A percentile compares a stretch with the other conserved stretches of the same genome.
These are phyloP conservation scores for Zhuliangozyma parablackwelliae DNA, from an alignment of 1,139 yeast species.

Conservation along the genomic window DNA sequence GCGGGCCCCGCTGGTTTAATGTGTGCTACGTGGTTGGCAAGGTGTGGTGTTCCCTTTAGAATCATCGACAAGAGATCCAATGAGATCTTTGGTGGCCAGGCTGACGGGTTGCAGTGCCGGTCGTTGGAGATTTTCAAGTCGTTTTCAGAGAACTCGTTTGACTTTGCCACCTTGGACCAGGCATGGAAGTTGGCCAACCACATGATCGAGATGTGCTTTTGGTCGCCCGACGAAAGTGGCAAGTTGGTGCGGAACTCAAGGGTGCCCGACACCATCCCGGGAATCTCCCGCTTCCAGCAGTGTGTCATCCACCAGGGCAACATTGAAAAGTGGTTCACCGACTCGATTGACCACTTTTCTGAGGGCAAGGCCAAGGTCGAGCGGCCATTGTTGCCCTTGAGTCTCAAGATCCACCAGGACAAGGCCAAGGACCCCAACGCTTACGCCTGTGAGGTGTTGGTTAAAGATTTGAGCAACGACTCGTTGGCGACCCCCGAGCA, in stretches of 20 bases:
- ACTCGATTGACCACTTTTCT: slow-evolving; percentile 22
- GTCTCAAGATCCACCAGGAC: slow-evolving; percentile 18
- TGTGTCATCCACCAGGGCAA: slow-evolving; percentile 29
- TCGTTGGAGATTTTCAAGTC: slow-evolving; percentile 28
- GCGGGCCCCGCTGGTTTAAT: slow-evolving; percentile 35
- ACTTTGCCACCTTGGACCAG: slow-evolving; percentile 20
- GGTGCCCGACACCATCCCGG: slow-evolving; percentile 23
- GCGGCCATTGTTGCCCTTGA: slow-evolving; percentile 21
- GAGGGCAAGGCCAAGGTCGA: slow-evolving; percentile 18
- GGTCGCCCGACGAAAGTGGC: slow-evolving; percentile 19
- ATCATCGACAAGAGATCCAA: slow-evolving; percentile 27
- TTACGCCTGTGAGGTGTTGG: slow-evolving; percentile 24
- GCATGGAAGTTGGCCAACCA: slow-evolving; percentile 26
- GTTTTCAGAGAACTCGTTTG: slow-evolving; percentile 16
- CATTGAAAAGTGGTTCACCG: slow-evolving; percentile 23
- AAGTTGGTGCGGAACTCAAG: slow-evolving; percentile 17
- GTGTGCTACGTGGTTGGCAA: slow-evolving; percentile 26
- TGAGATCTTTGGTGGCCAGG: slow-evolving; percentile 29
- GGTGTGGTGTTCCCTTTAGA: slow-evolving; percentile 25
- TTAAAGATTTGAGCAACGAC: slow-evolving; percentile 8
- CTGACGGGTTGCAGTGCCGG: slow-evolving; percentile 27
- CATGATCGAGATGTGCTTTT: slow-evolving; percentile 21
- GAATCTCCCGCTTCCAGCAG: slow-evolving; percentile 27
- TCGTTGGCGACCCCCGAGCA: slow-evolving; percentile 19
- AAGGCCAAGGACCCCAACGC: slow-evolving; percentile 16